phyloP scores from a whole-genome alignment of 1,139 yeast genomes.

The Komagataea norvegica region DNA sequence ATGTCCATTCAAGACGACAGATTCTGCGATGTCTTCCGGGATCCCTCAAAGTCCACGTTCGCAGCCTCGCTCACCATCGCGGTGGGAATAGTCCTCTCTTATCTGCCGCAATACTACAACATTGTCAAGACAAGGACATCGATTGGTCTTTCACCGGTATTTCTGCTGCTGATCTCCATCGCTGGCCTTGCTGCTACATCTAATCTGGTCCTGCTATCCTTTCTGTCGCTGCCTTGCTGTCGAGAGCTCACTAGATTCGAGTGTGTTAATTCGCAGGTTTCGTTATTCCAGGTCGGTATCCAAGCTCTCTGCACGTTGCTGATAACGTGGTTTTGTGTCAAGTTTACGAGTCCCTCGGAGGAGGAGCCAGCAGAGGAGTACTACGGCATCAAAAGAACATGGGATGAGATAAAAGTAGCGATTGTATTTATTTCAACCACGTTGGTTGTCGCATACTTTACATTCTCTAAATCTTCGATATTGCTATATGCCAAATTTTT shows the following conservation, averaged over 20 bases:
- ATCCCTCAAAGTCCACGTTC: constrained; percentile 20
- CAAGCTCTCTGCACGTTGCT: constrained; percentile 64
- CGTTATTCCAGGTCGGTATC: constrained; percentile 62
- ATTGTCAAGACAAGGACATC: constrained; percentile 58
- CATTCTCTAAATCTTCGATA: constrained; percentile 27
- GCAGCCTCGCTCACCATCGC: constrained; percentile 28
- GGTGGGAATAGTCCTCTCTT: constrained; percentile 67
- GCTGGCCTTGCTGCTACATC: constrained; percentile 69
- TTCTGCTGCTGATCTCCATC: constrained; percentile 65
- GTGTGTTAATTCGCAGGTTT: constrained; percentile 66
- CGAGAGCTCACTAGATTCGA: constrained; percentile 43
- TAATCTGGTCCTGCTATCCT: constrained; percentile 60
- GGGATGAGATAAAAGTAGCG: constrained; percentile 22
- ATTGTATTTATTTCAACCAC: constrained; percentile 32
- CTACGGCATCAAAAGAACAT: constrained; percentile 38
- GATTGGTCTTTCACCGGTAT: constrained; percentile 76
- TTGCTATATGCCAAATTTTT: constrained; percentile 49
- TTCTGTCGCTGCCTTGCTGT: constrained; percentile 53
- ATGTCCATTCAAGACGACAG: background rate
- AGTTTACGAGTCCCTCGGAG: constrained; percentile 38
- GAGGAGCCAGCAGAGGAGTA: constrained; percentile 39
- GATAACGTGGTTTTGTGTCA: constrained; percentile 52
- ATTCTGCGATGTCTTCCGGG: constrained; percentile 17
- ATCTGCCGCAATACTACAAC: constrained; percentile 69
- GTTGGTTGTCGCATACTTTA: constrained; percentile 34